Base-by-base conservation (phyloP, 768 basidiomycete species). In the Lyophyllum shimeji region DNA sequence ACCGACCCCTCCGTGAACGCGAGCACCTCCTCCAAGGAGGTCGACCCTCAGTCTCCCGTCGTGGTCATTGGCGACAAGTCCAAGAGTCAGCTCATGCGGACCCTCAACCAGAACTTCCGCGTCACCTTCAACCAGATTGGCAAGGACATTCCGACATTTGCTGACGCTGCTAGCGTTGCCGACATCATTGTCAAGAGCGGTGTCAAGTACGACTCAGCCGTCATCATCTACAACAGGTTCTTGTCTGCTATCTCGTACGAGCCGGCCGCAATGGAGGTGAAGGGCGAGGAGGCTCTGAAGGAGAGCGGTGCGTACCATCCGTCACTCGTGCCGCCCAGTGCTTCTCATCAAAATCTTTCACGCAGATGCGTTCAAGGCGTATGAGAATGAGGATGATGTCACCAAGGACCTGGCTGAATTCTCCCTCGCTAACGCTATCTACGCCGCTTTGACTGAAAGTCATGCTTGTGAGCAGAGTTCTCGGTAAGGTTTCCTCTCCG, bases 41-140 rank as follows among this genome's bases (percentile, higher is more conserved):
- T 87, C 47, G 83, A 85, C 55, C 50, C 75, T 9, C 81, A 82
- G 58, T 89, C 88, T 2, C 82, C 86, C 47, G 66, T 98, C 71
- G 86, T 94, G 78, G 82, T 97, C 66, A 81, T 98, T 55, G 97
- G 97, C 58, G 97, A 99, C 85, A 98, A 98, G 84, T 89, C 91
- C 67, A 98, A 98, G 80, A 82, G 82, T 43, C 97, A 99, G 74
- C 85, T 99, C 49, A 71, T 79, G 13, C 89, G 95, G 59, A 69
- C 77, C 29, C 67, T 87, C 44, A 72, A 81, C 50, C 62, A 83
- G 51, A 89, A 91, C 76, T 71, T 96, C 59, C 77, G 80, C 50
- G 76, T 98, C 67, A 87, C 93, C 9, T 95, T 99, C 85, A 98
- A 96, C 82, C 93, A 96, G 76, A 95, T 99, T 63, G 97, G 97